Percentiles rank a stretch among this genome's conserved stretches.
phyloP scores from a whole-genome alignment of 148 eudicot genomes.

The Rhododendron mucronatum region DNA sequence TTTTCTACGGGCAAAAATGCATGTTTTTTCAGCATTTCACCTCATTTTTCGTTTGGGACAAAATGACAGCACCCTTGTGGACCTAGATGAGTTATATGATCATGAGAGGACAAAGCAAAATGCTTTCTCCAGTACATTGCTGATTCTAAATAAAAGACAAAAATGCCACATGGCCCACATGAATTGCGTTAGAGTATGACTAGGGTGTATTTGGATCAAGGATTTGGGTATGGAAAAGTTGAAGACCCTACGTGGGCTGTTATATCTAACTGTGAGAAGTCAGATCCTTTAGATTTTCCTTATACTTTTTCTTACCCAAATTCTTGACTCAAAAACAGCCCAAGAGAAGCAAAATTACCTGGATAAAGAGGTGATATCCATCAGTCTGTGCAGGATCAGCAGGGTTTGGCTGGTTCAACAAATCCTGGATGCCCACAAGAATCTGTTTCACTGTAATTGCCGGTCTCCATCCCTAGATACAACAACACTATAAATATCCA shows the following conservation, averaged over 20 bases:
- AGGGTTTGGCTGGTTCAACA: slow-evolving; percentile 74
- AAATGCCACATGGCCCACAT: neutral
- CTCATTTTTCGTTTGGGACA: neutral
- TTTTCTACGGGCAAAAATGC: too few relatives aligned
- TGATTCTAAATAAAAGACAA: neutral
- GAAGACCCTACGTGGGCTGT: neutral
- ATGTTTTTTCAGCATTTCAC: neutral
- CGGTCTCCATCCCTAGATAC: slow-evolving; percentile 75
- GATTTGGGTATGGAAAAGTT: neutral
- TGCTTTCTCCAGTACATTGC: neutral
- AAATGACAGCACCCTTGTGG: neutral
- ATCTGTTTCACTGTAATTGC: slow-evolving; percentile 90
- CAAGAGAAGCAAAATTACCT: slow-evolving; percentile 34
- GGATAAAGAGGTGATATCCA: slow-evolving; percentile 69
- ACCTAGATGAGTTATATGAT: neutral
- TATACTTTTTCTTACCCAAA: neutral
- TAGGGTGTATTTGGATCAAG: neutral
- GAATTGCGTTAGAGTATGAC: neutral
- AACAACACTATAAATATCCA: neutral
- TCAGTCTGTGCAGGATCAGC: slow-evolving; percentile 78
- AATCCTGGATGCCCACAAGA: slow-evolving; percentile 75
- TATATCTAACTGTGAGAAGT: neutral
- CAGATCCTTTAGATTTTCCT: neutral
- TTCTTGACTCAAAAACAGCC: neutral
- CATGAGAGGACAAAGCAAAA: neutral